Percentiles rank a stretch among this genome's conserved stretches.
Conservation (phyloP, 2,329 filamentous ascomycete species). For the Ophiostoma montium region DNA sequence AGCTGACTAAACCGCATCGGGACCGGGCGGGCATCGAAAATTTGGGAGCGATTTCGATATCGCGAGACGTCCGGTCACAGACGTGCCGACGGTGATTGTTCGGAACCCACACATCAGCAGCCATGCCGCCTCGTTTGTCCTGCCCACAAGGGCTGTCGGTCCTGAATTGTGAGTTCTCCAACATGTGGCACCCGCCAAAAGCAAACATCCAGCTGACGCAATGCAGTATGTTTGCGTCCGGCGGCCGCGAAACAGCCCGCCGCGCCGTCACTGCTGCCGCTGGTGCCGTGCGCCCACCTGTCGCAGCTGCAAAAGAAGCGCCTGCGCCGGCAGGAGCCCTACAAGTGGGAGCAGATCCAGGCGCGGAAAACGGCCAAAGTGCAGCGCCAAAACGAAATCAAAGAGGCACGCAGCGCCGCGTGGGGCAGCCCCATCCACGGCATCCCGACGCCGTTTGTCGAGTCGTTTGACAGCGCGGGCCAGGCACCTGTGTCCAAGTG, state of each 20-base stretch:
- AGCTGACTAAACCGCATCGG: not conserved
- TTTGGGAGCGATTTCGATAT: constrained; percentile 8
- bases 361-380: constrained; percentile 76
- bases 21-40: constrained; percentile 3
- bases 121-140: constrained; percentile 55
- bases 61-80: constrained; percentile 2
- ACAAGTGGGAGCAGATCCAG: constrained; percentile 64
- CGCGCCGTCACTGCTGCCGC: constrained; percentile 37
- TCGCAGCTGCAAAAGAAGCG: constrained; percentile 50
- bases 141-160: constrained; percentile 44
- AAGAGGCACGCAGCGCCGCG: constrained; percentile 45
- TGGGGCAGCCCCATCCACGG: constrained; percentile 72
- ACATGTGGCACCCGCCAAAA: not conserved
- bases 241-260: constrained; percentile 25
- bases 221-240: constrained; percentile 49
- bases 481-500: constrained; percentile 24
- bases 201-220: not conserved
- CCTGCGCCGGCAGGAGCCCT: constrained; percentile 62
- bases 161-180: constrained; percentile 40
- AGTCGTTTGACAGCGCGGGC: constrained; percentile 59
- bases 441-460: constrained; percentile 64
- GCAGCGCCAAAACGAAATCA: constrained; percentile 56
- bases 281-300: constrained; percentile 50
- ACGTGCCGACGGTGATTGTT: not conserved
- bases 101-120: constrained; percentile 15